Conservation (phyloP, 2,329 filamentous ascomycete species). For the Xylaria sp. region DNA sequence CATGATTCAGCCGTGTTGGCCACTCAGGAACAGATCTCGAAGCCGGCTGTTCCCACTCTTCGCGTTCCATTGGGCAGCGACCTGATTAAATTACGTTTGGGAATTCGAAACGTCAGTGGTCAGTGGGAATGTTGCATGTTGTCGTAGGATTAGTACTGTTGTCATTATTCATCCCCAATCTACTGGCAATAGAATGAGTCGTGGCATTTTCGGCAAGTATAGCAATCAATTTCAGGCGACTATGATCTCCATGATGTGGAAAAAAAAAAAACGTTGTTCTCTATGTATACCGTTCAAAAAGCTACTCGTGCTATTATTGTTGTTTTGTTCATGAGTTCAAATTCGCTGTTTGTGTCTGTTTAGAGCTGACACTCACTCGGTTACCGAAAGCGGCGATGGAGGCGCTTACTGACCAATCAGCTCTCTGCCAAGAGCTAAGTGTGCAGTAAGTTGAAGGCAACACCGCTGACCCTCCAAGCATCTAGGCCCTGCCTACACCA, state of each 20-base stretch:
- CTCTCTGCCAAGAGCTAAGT: background rate
- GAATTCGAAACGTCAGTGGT: conserved; percentile 14
- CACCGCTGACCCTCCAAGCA: conserved; percentile 1
- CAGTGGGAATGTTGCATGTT: conserved; percentile 25
- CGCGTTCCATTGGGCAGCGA: conserved; percentile 23
- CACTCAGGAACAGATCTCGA: conserved; percentile 31
- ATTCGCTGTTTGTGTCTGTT: no score
- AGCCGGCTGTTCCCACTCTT: conserved; percentile 19
- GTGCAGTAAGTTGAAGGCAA: conserved; percentile 5
- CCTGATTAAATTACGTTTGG: conserved; percentile 32
- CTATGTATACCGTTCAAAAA: background rate
- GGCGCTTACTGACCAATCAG: conserved; percentile 27
- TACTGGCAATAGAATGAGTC: background rate
- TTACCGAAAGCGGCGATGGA: conserved; percentile 35
- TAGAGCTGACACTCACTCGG: conserved; percentile 7
- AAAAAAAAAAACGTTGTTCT: background rate
- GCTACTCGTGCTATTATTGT: no score
- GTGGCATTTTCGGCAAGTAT: background rate
- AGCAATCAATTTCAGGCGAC: background rate
- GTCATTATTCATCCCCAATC: conserved; percentile 15
- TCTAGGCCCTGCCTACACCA: no score
- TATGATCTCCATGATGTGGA: background rate
- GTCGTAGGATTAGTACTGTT: conserved; percentile 19
- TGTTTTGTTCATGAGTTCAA: no score
- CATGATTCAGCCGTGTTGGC: conserved; percentile 49